A percentile compares a stretch with the other conserved stretches of the same genome.
phyloP scores from a whole-genome alignment of 768 basidiomycete species.

The Hemileccinum rubropunctum region DNA sequence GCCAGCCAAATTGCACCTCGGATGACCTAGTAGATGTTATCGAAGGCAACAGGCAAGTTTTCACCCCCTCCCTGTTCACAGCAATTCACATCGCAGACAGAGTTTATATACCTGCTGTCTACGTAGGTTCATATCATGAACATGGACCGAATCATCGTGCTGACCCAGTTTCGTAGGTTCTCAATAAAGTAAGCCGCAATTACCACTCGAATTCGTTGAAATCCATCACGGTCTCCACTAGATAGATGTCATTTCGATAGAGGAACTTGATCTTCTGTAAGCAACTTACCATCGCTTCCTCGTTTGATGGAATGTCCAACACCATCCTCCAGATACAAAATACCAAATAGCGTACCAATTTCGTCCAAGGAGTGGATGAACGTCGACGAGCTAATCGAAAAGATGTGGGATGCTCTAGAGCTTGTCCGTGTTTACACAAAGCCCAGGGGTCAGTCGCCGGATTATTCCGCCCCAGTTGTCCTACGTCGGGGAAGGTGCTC shows the following conservation, averaged over 20 bases:
- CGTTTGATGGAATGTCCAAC: neutral
- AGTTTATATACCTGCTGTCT: constrained; percentile 91
- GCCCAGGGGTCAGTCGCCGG: constrained; percentile 86
- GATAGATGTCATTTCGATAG: constrained; percentile 98
- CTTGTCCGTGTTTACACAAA: constrained; percentile 97
- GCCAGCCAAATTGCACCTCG: constrained; percentile 86
- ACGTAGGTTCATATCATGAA: constrained; percentile 48
- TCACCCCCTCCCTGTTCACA: neutral
- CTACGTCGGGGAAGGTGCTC: constrained; percentile 60
- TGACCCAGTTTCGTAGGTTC: constrained; percentile 43
- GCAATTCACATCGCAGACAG: constrained; percentile 36
- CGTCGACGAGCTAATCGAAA: constrained; percentile 88
- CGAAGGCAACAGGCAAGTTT: constrained; percentile 80
- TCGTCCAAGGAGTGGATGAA: constrained; percentile 96
- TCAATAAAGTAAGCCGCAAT: constrained; percentile 66
- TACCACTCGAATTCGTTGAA: neutral
- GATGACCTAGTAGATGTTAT: constrained; percentile 98
- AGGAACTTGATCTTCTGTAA: constrained; percentile 89
- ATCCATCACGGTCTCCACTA: constrained; percentile 28
- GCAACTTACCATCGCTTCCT: constrained; percentile 21
- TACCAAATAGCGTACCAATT: constrained; percentile 92
- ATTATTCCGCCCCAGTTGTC: constrained; percentile 90
- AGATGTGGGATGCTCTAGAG: constrained; percentile 92
- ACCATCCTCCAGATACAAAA: constrained; percentile 64
- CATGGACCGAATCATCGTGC: neutral